phyloP scores from a whole-genome alignment of 352 stramenopile species.

The Globisporangium alternatum region DNA sequence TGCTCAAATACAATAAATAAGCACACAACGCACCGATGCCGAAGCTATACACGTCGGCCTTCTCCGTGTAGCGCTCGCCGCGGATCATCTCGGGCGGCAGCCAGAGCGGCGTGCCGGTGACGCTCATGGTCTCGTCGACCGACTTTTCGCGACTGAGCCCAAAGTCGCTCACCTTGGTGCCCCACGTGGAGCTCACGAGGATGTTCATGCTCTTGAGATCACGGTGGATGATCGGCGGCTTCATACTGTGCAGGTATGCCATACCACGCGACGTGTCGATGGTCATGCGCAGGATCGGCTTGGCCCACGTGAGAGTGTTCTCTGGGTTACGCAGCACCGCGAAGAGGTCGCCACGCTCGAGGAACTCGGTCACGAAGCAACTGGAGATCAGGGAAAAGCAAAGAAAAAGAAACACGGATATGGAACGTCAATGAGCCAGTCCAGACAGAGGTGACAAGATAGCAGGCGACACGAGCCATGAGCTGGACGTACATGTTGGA shows the following conservation, averaged over 20 bases:
- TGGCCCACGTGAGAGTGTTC: slow-evolving; percentile 81
- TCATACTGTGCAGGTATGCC: slow-evolving; percentile 97
- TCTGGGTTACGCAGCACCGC: slow-evolving; percentile 75
- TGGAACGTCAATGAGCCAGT: slow-evolving; percentile 5
- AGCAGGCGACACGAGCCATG: neutral
- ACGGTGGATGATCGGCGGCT: slow-evolving; percentile 98
- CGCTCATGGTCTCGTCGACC: slow-evolving; percentile 93
- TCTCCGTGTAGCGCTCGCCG: slow-evolving; percentile 85
- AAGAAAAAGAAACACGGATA: slow-evolving; percentile 4
- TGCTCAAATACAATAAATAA: slow-evolving; percentile 2
- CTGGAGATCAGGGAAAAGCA: slow-evolving; percentile 26
- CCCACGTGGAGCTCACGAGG: slow-evolving; percentile 84
- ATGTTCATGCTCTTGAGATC: slow-evolving; percentile 96
- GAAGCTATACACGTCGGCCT: slow-evolving; percentile 88
- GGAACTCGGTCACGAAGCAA: slow-evolving; percentile 87
- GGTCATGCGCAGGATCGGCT: slow-evolving; percentile 86
- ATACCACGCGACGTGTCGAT: slow-evolving; percentile 94
- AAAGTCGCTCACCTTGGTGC: slow-evolving; percentile 97
- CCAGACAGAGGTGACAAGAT: neutral
- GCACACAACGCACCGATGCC: slow-evolving; percentile 59
- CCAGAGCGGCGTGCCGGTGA: slow-evolving; percentile 82
- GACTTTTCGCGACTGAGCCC: slow-evolving; percentile 96
- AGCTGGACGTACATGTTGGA: slow-evolving; percentile 82
- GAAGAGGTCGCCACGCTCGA: slow-evolving; percentile 83
- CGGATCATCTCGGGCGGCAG: slow-evolving; percentile 88